A percentile compares a stretch with the other conserved stretches of the same genome.
Evolutionary conservation across 345 rosid species (phyloP).

Genomic region (Populus deltoides): DNA sequence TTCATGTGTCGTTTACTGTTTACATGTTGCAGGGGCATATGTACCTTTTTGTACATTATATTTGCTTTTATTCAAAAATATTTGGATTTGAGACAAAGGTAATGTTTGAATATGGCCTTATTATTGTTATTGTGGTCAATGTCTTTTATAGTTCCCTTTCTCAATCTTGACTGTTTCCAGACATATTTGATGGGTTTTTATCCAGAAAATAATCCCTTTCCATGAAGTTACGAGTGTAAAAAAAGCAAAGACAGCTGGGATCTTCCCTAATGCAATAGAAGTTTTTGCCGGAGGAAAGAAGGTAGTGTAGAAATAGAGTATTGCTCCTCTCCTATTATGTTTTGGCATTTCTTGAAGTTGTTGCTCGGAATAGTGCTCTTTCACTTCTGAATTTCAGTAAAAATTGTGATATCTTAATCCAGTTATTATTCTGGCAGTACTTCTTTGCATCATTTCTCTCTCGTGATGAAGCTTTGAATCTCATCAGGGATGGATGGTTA

Average conservation of each 20-base stretch:
- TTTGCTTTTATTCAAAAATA: conserved; percentile 96
- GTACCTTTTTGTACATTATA: conserved; percentile 72
- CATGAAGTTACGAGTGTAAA: conserved; percentile 65
- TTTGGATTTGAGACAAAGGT: conserved; percentile 99
- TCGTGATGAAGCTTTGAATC: conserved; percentile 66
- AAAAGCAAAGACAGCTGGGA: conserved; percentile 94
- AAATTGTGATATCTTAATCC: conserved; percentile 16
- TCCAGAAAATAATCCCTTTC: conserved; percentile 77
- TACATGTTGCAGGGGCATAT: conserved; percentile 77
- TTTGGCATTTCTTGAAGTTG: conserved; percentile 14
- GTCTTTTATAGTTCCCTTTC: conserved; percentile 9
- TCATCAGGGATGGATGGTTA: conserved; percentile 59
- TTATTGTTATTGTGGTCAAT: neutral
- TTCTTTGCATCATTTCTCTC: conserved; percentile 74
- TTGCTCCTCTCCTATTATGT: neutral
- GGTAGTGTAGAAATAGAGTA: conserved; percentile 41
- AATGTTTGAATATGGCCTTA: conserved; percentile 15
- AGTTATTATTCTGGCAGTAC: conserved; percentile 43
- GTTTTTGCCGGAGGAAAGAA: conserved; percentile 75
- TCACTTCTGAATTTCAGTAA: conserved; percentile 16
- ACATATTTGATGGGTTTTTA: conserved; percentile 14
- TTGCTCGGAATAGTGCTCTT: neutral
- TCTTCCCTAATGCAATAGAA: conserved; percentile 94
- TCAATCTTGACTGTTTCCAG: conserved; percentile 15
- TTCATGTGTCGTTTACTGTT: neutral